Evolutionary conservation across 139 green algal species (phyloP), one percentile per base, ranked within the genome.

Genomic region (Coelastrella sp.): DNA sequence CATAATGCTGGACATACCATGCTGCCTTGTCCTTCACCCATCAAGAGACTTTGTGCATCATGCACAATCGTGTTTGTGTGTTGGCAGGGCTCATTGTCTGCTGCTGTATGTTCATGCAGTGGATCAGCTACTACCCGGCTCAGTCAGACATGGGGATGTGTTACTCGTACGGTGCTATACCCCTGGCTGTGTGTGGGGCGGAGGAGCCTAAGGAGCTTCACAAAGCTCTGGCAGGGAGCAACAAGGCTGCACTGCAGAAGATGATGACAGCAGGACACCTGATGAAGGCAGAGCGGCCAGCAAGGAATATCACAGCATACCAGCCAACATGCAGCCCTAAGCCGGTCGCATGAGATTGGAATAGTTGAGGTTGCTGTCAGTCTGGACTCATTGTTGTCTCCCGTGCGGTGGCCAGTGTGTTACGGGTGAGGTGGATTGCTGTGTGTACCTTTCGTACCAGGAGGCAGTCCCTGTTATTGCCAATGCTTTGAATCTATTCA

Each of bases 81-180:
- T n/a, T n/a, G n/a, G n/a, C n/a, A n/a, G n/a, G n/a, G n/a, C n/a
- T n/a, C n/a, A n/a, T n/a, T n/a, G n/a, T n/a, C 45, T 11, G 45
- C 45, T 11, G 8, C 8, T 53, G 45, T 53, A 11, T 53, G 45
- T 11, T 53, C 45, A 53, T 64, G 53, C 53, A 64, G 53, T 82
- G 75, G 75, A 25, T 82, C 51, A 59, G 34, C 75, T 82, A 82
- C 75, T 82, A 71, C 34, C 75, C 75, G 3, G 75, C 75, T 30
- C 75, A 82, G 35, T 13, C 48, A 7, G 53, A 82, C 53, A 69
- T 82, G 75, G 75, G 75, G 40, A 62, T 81, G 35, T 81, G 73
- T 50, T 81, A 68, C 73, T 67, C 43, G 17, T 45, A 68, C 25
- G 73, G 73, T 27, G 27, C 8, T 50, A 34, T 4, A 30, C 73